Percentiles rank a stretch among this genome's conserved stretches.
phyloP scores from a whole-genome alignment of 2,329 filamentous ascomycete genomes.

The Grosmannia serpens region DNA sequence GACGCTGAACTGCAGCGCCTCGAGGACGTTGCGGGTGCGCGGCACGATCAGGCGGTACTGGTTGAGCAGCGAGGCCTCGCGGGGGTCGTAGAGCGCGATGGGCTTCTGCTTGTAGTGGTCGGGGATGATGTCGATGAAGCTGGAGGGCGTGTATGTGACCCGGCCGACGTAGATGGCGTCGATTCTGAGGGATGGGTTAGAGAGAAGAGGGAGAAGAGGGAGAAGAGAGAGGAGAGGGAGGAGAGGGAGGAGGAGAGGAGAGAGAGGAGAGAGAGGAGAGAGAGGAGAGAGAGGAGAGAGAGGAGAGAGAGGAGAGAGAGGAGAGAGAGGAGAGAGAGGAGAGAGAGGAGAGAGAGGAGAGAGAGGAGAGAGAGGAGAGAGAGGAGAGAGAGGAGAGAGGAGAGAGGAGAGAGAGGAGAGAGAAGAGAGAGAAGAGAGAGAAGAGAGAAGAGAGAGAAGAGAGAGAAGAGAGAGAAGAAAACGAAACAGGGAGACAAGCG shows the following conservation, averaged over 20 bases:
- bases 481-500: neutral
- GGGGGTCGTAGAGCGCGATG: slow-evolving; percentile 69
- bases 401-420: too few relatives aligned
- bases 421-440: too few relatives aligned
- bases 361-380: too few relatives aligned
- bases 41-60: slow-evolving; percentile 80
- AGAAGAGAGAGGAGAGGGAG: too few relatives aligned
- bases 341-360: too few relatives aligned
- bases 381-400: too few relatives aligned
- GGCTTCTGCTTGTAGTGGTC: slow-evolving; percentile 78
- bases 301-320: too few relatives aligned
- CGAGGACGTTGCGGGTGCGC: slow-evolving; percentile 62
- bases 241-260: too few relatives aligned
- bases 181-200: slow-evolving; percentile 32
- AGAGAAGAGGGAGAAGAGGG: neutral
- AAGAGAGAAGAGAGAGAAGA: too few relatives aligned
- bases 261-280: too few relatives aligned
- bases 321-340: too few relatives aligned
- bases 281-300: too few relatives aligned
- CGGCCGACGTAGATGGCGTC: slow-evolving; percentile 72
- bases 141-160: slow-evolving; percentile 71
- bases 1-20: slow-evolving; percentile 61
- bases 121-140: slow-evolving; percentile 72
- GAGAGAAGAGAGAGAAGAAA: neutral
- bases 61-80: slow-evolving; percentile 64